phyloP scores from a whole-genome alignment of 2,329 filamentous ascomycete species.

The Stemphylium lycopersici region DNA sequence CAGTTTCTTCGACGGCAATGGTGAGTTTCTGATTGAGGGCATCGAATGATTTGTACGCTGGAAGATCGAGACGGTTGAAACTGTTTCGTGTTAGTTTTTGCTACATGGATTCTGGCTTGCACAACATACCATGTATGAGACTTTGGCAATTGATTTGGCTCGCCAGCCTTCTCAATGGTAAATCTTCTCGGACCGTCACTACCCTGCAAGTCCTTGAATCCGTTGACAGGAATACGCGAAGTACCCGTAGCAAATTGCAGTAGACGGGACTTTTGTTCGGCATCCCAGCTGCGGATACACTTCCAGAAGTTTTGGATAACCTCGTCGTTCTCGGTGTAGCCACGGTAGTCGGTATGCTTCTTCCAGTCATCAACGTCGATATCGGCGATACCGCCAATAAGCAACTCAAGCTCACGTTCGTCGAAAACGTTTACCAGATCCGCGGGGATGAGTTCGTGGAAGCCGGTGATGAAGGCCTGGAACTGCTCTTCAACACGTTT shows the following conservation, averaged over 20 bases:
- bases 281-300: constrained; percentile 94
- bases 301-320: constrained; percentile 99
- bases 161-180: constrained; percentile 97
- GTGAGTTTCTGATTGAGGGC: constrained; percentile 87
- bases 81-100: constrained; percentile 54
- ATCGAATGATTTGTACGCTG: constrained; percentile 89
- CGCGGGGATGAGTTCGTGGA: constrained; percentile 95
- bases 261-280: constrained; percentile 95
- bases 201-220: constrained; percentile 98
- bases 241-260: constrained; percentile 98
- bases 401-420: constrained; percentile 91
- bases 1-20: constrained; percentile 97
- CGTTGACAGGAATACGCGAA: constrained; percentile 96
- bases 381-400: constrained; percentile 99
- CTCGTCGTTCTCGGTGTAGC: constrained; percentile 96
- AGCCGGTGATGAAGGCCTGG: constrained; percentile 95
- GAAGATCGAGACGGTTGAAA: constrained; percentile 96
- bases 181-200: constrained; percentile 94
- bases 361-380: constrained; percentile 99
- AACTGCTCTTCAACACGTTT: constrained; percentile 99
- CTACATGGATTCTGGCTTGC: background rate
- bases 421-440: constrained; percentile 99
- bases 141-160: constrained; percentile 88
- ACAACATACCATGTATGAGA: constrained; percentile 90
- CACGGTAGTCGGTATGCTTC: constrained; percentile 99